Evolutionary conservation across 139 green algal species (phyloP), one percentile per base, ranked within the genome.

Genomic region (Chlamydomonas sp.): DNA sequence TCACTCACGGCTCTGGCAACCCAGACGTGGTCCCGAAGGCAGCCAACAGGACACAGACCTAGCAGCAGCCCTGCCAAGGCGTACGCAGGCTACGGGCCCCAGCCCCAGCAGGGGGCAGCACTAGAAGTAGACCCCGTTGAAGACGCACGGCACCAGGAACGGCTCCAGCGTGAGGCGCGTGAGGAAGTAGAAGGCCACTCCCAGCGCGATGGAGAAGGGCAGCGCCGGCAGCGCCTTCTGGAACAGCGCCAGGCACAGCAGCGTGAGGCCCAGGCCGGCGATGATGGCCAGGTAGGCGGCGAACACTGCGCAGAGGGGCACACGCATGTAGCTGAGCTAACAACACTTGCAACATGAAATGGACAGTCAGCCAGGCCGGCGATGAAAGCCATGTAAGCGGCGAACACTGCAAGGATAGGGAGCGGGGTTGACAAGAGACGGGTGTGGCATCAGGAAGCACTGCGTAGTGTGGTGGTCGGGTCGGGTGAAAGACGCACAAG

Each of bases 121-220:
- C 91, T 78, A 96, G 63, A 91, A 95, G 69, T 89, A 95, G 0
- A 79, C 64, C 58, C 92, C 67, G 77, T 93, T 76, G 0, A 86
- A 49, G 4, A 82, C 64, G 58, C 96, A 72, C 0, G 95, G 93
- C 85, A 98, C 89, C 16, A 97, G 57, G 77, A 98, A 95, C 0
- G 96, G 96, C 86, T 99, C 97, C 77, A 99, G 77, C 6, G 96
- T 88, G 8, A 96, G 72, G 8, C 96, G 91, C 0, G 93, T 95
- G 69, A 96, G 49, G 84, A 99, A 97, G 91, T 99, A 99, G 85
- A 99, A 99, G 5, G 93, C 0, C 3, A 98, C 92, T 0, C 96
- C 97, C 61, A 99, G 90, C 1, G 93, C 94, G 71, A 99, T 99
- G 81, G 95, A 98, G 80, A 99, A 94, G 31, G 98, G 98, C 89